These are phyloP conservation scores for Russula griseocarnosa DNA, from an alignment of 768 basidiomycete genomes.

Conservation along the genomic window DNA sequence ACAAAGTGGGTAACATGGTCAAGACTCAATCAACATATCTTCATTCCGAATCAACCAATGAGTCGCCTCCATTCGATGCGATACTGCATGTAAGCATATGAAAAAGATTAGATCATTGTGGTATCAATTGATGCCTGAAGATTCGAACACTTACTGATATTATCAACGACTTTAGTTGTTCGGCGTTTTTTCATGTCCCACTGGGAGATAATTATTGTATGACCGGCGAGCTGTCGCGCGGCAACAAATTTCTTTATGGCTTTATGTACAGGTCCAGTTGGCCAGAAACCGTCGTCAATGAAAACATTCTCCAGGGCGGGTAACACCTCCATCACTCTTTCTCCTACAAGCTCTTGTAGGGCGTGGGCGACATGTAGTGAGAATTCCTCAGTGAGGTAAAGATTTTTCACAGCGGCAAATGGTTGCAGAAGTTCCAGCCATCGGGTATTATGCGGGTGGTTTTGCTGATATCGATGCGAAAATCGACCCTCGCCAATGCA, in stretches of 20 bases:
- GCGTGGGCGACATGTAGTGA: not conserved
- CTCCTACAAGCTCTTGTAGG: not conserved
- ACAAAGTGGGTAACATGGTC: too few relatives aligned
- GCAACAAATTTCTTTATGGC: not conserved
- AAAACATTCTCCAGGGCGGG: not conserved
- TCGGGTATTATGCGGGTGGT: not conserved
- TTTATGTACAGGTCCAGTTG: not conserved
- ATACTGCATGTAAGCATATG: not conserved
- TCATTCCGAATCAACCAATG: too few relatives aligned
- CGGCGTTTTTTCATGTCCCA: not conserved
- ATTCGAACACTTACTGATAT: not conserved
- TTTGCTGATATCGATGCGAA: not conserved
- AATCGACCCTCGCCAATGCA: not conserved
- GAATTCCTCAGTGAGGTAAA: not conserved
- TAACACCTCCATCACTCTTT: not conserved
- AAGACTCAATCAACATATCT: too few relatives aligned
- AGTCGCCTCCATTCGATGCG: not conserved
- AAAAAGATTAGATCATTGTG: not conserved
- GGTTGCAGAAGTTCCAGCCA: not conserved
- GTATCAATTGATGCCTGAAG: not conserved
- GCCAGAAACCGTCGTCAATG: not conserved
- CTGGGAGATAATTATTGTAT: too few relatives aligned
- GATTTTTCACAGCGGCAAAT: not conserved
- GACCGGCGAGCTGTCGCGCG: too few relatives aligned
- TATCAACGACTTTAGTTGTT: too few relatives aligned